phyloP scores from a whole-genome alignment of 2,329 filamentous ascomycete species.

The Pyricularia pennisetigena region DNA sequence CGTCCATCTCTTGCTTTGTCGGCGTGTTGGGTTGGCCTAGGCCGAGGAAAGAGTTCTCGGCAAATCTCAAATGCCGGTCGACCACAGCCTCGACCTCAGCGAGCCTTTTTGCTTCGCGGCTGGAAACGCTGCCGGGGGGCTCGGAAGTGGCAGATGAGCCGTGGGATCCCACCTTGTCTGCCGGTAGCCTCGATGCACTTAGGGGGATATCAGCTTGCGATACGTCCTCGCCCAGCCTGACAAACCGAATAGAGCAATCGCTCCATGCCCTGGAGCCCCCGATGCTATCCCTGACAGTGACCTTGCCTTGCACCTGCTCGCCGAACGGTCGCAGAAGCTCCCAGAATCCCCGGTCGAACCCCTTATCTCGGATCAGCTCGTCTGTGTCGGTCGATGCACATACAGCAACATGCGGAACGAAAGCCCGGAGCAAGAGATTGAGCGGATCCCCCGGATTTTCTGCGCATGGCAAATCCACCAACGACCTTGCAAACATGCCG shows the following conservation, averaged over 20 bases:
- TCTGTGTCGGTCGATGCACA: slow-evolving; percentile 84
- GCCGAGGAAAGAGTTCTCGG: slow-evolving; percentile 49
- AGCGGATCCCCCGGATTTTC: slow-evolving; percentile 44
- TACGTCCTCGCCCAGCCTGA: slow-evolving; percentile 53
- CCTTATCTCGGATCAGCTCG: slow-evolving; percentile 70
- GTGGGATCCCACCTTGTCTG: slow-evolving; percentile 8
- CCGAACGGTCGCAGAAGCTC: slow-evolving; percentile 86
- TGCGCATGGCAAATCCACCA: slow-evolving; percentile 30
- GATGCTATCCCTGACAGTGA: slow-evolving; percentile 82
- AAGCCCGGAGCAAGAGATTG: slow-evolving; percentile 68
- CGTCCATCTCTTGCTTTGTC: slow-evolving; percentile 27
- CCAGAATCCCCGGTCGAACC: slow-evolving; percentile 71
- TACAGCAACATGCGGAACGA: slow-evolving; percentile 81
- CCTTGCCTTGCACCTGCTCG: slow-evolving; percentile 76
- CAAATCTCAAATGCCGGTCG: slow-evolving; percentile 66
- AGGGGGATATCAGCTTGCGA: slow-evolving; percentile 4
- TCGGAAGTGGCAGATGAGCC: background rate
- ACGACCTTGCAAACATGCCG: slow-evolving; percentile 36
- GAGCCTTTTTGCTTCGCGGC: slow-evolving; percentile 33
- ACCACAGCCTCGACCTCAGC: slow-evolving; percentile 71
- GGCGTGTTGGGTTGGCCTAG: slow-evolving; percentile 24
- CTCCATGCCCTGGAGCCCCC: slow-evolving; percentile 77
- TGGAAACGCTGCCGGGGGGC: background rate
- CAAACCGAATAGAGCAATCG: slow-evolving; percentile 84
- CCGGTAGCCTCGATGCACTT: background rate